Evolutionary conservation across 2,329 filamentous ascomycete genomes (phyloP), one percentile per base, ranked within the genome.

Genomic region (Biscogniauxia marginata): DNA sequence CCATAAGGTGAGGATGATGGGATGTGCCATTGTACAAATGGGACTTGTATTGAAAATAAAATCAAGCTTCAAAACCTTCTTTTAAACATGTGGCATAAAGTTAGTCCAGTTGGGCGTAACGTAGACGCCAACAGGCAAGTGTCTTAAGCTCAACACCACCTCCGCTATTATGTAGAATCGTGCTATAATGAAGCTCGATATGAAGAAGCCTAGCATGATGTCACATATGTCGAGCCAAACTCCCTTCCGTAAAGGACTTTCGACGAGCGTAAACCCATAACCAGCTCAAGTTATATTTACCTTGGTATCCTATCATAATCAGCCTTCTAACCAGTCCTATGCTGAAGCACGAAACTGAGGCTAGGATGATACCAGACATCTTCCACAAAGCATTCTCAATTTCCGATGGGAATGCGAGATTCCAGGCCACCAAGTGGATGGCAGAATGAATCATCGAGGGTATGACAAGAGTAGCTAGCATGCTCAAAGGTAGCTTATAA

Each of bases 31-130:
- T n/a, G n/a, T n/a, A n/a, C n/a, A n/a, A n/a, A n/a, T n/a, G n/a
- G n/a, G n/a, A n/a, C n/a, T n/a, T n/a, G n/a, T n/a, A n/a, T n/a
- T n/a, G n/a, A n/a, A n/a, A n/a, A n/a, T n/a, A n/a, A n/a, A n/a
- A n/a, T n/a, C n/a, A n/a, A n/a, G n/a, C n/a, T n/a, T n/a, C n/a
- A n/a, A n/a, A n/a, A n/a, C n/a, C n/a, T 25, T 25, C 6, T 25
- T 25, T 50, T 24, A 50, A 13, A 50, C 25, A 44, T 50, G 49
- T 34, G 49, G 49, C 6, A 50, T 50, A n/a, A 50, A 44, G 30
- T 50, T 23, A 5, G 49, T 50, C 49, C 49, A 50, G 18, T 34
- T 21, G 18, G 34, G 23, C n/a, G 49, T 50, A 8, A 39, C n/a
- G 30, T 39, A 50, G 7, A 23, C 49, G 39, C 39, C 25, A 19